Conservation (phyloP, 164 flowering plant species). For the Aristolochia fimbriata region DNA sequence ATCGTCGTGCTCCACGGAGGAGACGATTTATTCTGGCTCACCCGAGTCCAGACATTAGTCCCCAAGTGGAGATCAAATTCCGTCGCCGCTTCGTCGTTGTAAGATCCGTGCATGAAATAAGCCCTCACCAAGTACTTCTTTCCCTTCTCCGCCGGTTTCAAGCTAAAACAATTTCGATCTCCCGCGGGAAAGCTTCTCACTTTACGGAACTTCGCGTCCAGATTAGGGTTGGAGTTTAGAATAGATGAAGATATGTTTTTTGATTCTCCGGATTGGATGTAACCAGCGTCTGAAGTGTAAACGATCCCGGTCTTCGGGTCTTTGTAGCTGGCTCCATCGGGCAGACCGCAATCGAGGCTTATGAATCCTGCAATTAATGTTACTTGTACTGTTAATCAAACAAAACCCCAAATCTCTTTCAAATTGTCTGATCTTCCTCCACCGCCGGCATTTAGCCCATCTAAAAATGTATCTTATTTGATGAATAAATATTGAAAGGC, state of each 20-base stretch:
- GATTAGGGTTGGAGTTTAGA: too few relatives aligned
- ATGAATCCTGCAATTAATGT: not conserved
- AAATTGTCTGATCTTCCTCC: too few relatives aligned
- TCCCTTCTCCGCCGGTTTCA: not conserved
- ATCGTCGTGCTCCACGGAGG: constrained; percentile 13
- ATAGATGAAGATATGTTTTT: not conserved
- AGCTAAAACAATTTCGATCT: constrained; percentile 1
- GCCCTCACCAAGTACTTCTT: constrained; percentile 5
- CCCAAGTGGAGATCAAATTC: constrained; percentile 36
- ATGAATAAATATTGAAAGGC: too few relatives aligned
- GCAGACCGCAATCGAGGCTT: constrained; percentile 6
- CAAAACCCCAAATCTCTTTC: too few relatives aligned
- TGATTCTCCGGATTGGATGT: not conserved
- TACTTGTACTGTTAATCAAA: too few relatives aligned
- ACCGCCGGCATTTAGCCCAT: too few relatives aligned
- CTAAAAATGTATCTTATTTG: too few relatives aligned
- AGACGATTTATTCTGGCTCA: constrained; percentile 10
- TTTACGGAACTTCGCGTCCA: not conserved
- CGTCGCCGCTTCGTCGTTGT: constrained; percentile 11
- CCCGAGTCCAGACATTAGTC: constrained; percentile 20
- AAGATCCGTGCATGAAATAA: constrained; percentile 7
- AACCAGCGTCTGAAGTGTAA: constrained; percentile 1
- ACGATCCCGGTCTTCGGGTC: not conserved
- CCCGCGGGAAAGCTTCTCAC: constrained; percentile 5
- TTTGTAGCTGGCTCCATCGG: not conserved